Evolutionary conservation across 768 basidiomycete genomes (phyloP).

Genomic region (Trametes punicea): DNA sequence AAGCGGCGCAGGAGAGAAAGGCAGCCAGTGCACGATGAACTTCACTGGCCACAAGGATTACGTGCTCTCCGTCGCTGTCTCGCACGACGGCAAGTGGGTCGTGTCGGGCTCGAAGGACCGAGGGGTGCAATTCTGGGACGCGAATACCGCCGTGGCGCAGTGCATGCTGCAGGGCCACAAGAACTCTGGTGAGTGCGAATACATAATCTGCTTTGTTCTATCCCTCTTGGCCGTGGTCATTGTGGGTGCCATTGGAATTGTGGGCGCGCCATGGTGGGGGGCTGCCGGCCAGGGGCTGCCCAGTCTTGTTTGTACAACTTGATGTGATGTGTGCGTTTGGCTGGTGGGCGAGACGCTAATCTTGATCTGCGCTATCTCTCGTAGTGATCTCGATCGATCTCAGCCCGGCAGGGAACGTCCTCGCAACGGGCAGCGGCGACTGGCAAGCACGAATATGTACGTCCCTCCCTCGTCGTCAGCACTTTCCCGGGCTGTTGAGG

Average conservation of each 20-base stretch:
- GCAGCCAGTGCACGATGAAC: slow-evolving; percentile 69
- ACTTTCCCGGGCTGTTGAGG: background rate
- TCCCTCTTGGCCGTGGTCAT: too few relatives aligned
- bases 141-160: slow-evolving; percentile 74
- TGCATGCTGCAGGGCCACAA: slow-evolving; percentile 87
- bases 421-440: slow-evolving; percentile 72
- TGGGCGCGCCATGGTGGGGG: too few relatives aligned
- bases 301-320: background rate
- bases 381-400: slow-evolving; percentile 73
- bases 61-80: slow-evolving; percentile 73
- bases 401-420: slow-evolving; percentile 53
- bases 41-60: slow-evolving; percentile 86
- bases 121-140: slow-evolving; percentile 93
- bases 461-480: slow-evolving; percentile 29
- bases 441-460: slow-evolving; percentile 68
- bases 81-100: slow-evolving; percentile 91
- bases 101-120: slow-evolving; percentile 96
- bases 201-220: too few relatives aligned
- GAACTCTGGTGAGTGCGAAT: slow-evolving; percentile 62
- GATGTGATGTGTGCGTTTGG: background rate
- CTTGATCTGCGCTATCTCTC: slow-evolving; percentile 1
- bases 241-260: too few relatives aligned
- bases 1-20: slow-evolving; percentile 37
- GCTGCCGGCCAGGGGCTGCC: too few relatives aligned
- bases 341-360: too few relatives aligned